Evolutionary conservation across 2,329 filamentous ascomycete genomes (phyloP), one percentile per base, ranked within the genome.

Genomic region (Periconia sp.): DNA sequence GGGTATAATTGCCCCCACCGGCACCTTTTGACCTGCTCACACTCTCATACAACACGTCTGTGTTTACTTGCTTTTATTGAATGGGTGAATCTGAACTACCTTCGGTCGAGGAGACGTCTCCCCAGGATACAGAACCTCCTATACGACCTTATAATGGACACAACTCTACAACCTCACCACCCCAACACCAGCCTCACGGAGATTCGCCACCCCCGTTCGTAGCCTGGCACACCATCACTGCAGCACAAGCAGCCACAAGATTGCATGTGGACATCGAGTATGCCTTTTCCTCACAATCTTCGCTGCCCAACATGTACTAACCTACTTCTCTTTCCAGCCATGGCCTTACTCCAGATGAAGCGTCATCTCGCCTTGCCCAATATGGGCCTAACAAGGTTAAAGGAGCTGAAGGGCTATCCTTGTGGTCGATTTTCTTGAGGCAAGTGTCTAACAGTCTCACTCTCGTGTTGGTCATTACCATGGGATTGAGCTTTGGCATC

Each of bases 371-470:
- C 71, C 81, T 90, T 67, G 75, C 76, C 72, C 79, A 81, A 69
- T 79, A 89, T 82, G 88, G 88, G 62, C 81, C 83, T 63, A 91
- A 91, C 77, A 82, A 82, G 70, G 83, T 91, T 78, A 84, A 87
- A 75, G 84, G 85, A 75, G 84, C 86, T 79, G 85, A 87, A 76
- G 85, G 86, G 74, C 76, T 88, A 76, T 90, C 87, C 74, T 68
- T 87, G 74, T 89, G 86, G 84, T 84, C 88, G 77, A 89, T 91
- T 77, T 82, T 91, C 76, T 74, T 91, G 76, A 88, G 87, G 69
- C 88, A 91, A 78, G 82, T 90, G 63, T 89, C 87, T 61, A 91
- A 91, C 77, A 89, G 87, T 77, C 78, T 91, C 75, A 91, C 88
- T 59, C 80, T 88, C 70, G 86, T 81, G 58, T 85, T 92, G 62